Evolutionary conservation across 257 asterid species (phyloP), one percentile per base, ranked within the genome.

Genomic region (Ajuga chamaepitys): DNA sequence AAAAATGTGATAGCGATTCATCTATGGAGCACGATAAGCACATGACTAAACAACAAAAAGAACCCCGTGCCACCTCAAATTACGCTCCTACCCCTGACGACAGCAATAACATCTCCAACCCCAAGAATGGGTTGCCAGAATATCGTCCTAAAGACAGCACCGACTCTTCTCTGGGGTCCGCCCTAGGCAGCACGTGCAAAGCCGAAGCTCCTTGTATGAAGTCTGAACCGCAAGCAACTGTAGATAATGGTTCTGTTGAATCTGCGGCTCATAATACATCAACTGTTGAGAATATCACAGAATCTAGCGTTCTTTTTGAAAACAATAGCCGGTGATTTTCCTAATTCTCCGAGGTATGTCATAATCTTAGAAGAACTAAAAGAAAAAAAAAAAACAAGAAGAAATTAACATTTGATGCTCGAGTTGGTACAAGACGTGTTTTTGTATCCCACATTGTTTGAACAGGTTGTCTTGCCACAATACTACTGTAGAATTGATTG

Each of bases 1-100:
- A 81, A 65, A 79, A 80, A 37, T 50, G 73, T 26, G 79, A 67
- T 54, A 47, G 12, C 25, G 82, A 73, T 62, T 80, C 82, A 54
- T 65, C 74, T 37, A 38, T 28, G 18, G 72, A 59, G 78, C 77
- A 60, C 7, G 68, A 80, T 12, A 50, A 41, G 20, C 47, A 66
- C 69, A 41, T 25, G 55, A 60, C 37, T 17, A 59, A 52, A 53
- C 54, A 22, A n/a, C 62, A 30, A 24, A 51, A 64, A 1, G 66
- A 58, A 52, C 64, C 21, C 45, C 42, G 64, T 22, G 30, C 56
- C 56, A 64, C 58, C 68, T 60, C 56, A 48, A 45, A 32, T 37
- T 34, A n/a, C 62, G 21, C 46, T 42, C 48, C 64, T 5, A 58
- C 26, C 24, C 28, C 48, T 11, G 4, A 22, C 53, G 45, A 41